Evolutionary conservation across 257 asterid genomes (phyloP).

Genomic region (Capsicum pubescens): DNA sequence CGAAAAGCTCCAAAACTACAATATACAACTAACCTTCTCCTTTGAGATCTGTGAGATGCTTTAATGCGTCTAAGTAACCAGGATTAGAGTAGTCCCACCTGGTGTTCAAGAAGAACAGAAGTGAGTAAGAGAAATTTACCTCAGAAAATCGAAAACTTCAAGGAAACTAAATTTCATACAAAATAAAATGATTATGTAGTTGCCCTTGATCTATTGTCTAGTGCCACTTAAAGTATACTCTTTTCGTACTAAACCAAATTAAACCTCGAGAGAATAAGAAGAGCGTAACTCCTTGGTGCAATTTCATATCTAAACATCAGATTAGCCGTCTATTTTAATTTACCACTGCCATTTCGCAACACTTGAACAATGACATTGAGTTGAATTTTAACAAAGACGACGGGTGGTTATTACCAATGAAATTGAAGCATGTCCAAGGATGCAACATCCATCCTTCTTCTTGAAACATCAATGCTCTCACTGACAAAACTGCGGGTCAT

Average conservation of each 20-base stretch:
- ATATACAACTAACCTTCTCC: slow-evolving; percentile 71
- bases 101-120: slow-evolving; percentile 39
- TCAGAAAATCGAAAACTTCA: not conserved
- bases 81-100: slow-evolving; percentile 98
- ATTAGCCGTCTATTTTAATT: not conserved
- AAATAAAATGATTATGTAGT: not conserved
- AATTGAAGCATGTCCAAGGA: slow-evolving; percentile 98
- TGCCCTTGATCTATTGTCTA: not conserved
- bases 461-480: slow-evolving; percentile 76
- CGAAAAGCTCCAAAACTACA: slow-evolving; percentile 30
- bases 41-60: slow-evolving; percentile 95
- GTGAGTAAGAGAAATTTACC: slow-evolving; percentile 24
- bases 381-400: slow-evolving; percentile 12
- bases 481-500: slow-evolving; percentile 85
- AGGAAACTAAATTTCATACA: not conserved
- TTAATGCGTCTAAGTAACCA: slow-evolving; percentile 96
- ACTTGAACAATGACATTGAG: not conserved
- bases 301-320: not conserved
- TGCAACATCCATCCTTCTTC: slow-evolving; percentile 92
- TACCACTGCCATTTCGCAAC: not conserved
- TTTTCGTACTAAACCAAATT: not conserved
- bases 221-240: not conserved
- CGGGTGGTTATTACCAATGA: slow-evolving; percentile 67
- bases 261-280: not conserved
- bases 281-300: not conserved